Evolutionary conservation across 2,329 filamentous ascomycete genomes (phyloP), one percentile per base, ranked within the genome.

Genomic region (Hypoxylon sp.): DNA sequence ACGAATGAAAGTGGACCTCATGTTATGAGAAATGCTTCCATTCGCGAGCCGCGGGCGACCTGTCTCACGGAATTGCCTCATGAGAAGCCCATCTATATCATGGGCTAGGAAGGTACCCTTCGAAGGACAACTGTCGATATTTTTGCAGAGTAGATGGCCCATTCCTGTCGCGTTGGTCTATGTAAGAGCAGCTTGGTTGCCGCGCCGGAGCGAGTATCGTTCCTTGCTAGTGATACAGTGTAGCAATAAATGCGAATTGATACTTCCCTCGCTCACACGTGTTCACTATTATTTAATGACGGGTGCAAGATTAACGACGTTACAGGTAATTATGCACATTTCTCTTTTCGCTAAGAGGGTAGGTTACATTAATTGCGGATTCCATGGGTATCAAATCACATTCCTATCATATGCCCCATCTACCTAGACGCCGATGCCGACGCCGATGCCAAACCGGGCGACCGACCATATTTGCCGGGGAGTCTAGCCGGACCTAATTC

Each of bases 401-500:
- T n/a, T 17, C 22, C 62, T 65, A 65, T 52, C 39, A 64, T 19
- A 55, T 51, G n/a, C 50, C 39, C 42, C 37, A 42, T 62, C 50
- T 58, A 70, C 46, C 67, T 59, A 55, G 67, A 65, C 57, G 70
- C 59, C 56, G 63, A 65, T 37, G 69, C 52, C 11, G 72, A 65
- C 37, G 69, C 52, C 9, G 72, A 73, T 17, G 71, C 61, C 53
- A 67, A 65, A 13, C 58, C 70, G 70, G 70, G 95, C 79, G 0
- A 93, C 93, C 53, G 52, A 44, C 39, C 70, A 46, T 71, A 72
- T 62, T 71, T 74, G 24, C 71, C 71, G 2, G 72, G 76, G 63
- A 97, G 79, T 67, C 89, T 88, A 31, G 94, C 92, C 26, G 92
- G 92, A 0, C 95, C 95, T 63, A 98, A 80, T 5, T 90, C 93